Base-by-base conservation (phyloP, 495 filamentous ascomycete species). In the Neurospora sp. region DNA sequence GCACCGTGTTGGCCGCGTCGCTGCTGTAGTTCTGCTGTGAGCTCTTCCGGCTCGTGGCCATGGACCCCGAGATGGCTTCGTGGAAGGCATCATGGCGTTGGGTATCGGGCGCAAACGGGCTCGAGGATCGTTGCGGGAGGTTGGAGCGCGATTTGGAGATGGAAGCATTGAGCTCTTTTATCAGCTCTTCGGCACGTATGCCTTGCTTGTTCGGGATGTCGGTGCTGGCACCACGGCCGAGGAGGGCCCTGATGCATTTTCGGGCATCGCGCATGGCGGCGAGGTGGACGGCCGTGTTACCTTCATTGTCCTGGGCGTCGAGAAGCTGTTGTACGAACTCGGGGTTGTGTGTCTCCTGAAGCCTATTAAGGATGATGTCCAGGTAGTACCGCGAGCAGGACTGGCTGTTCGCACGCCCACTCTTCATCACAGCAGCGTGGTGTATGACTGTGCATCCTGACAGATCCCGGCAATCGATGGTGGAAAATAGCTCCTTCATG, bases 311-410 rank as follows among this genome's bases (percentile, higher is more conserved):
- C 77, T 93, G 91, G 27, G 83, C 84, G 76, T 98, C 86, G 59
- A 97, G 78, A 27, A 92, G 85, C 7, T 83, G 79, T 68, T 91
- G 90, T 22, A 97, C 86, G 68, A 93, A 90, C 71, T 90, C 87
- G 20, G 88, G 86, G 11, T 88, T 85, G 70, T 87, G 87, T 1
- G 87, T 85, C 74, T 94, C 90, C 71, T 87, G 86, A 35, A 99
- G 84, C 80, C 91, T 94, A 80, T 94, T 92, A 39, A 98, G 85
- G n/a, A 98, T 86, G 70, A 91, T 89, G 77, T 98, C 94, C 40
- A 97, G 88, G 79, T 99, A 99, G 78, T 98, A 98, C 18, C 92
- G 88, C 22, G 93, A 92, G 75, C 90, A 94, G 37, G 91, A 90
- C 78, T 91, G 91, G 78, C 94, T 97, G 48, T 89, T 90, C 2